Conservation (phyloP, 2,329 filamentous ascomycete species). For the Alternaria sp. region DNA sequence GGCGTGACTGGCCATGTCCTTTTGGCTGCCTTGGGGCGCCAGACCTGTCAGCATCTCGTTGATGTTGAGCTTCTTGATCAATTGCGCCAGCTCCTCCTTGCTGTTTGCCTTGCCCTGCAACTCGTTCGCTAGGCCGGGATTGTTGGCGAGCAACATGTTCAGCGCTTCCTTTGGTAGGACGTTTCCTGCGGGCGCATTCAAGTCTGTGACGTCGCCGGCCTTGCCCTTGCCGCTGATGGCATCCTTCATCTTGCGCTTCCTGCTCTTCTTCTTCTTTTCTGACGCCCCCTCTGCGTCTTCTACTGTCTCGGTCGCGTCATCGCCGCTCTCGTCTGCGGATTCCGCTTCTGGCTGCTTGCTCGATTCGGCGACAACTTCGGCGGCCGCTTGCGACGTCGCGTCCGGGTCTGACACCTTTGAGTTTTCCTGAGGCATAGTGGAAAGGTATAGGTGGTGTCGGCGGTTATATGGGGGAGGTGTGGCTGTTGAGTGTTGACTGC, state of each 20-base stretch:
- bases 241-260: conserved; percentile 68
- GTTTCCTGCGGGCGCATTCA: conserved; percentile 40
- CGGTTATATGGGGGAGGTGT: conserved; percentile 28
- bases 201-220: conserved; percentile 31
- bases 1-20: conserved; percentile 97
- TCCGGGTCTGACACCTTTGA: conserved; percentile 68
- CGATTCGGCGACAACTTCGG: conserved; percentile 51
- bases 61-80: conserved; percentile 69
- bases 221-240: conserved; percentile 49
- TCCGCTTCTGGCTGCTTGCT: conserved; percentile 39
- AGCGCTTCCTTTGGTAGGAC: conserved; percentile 50
- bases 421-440: conserved; percentile 58
- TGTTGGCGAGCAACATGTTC: conserved; percentile 47
- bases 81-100: conserved; percentile 51
- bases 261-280: conserved; percentile 73
- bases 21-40: conserved; percentile 85
- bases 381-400: conserved; percentile 58
- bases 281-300: conserved; percentile 39
- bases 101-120: conserved; percentile 42
- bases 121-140: conserved; percentile 51
- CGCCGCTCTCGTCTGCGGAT: conserved; percentile 44
- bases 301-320: conserved; percentile 50
- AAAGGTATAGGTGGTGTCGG: neutral
- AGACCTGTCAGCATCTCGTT: conserved; percentile 78
- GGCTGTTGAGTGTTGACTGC: conserved; percentile 12